A percentile compares a stretch with the other conserved stretches of the same genome.
Evolutionary conservation across 139 green algal genomes (phyloP).

Genomic region (Spirogloea muscicola): DNA sequence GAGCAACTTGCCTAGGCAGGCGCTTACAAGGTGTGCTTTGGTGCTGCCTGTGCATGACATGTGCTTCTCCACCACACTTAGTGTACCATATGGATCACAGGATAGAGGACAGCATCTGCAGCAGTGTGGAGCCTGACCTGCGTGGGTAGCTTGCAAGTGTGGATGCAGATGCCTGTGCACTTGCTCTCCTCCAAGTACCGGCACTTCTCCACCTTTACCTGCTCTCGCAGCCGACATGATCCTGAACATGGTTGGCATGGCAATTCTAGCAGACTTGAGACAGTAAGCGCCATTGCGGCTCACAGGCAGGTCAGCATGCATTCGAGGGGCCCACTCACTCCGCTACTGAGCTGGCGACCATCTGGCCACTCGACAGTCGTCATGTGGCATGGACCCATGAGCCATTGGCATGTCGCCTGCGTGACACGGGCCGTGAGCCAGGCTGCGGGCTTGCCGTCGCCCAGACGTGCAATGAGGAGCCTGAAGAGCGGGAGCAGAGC

Average conservation of each 20-base stretch:
- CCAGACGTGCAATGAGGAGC: slow-evolving; percentile 4
- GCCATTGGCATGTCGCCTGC: slow-evolving; percentile 30
- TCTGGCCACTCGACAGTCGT: slow-evolving; percentile 8
- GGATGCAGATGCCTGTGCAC: slow-evolving; percentile 38
- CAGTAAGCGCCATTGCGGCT: too few species aligned
- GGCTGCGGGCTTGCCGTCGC: slow-evolving; percentile 11
- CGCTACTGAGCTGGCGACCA: background rate
- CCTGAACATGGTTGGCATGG: too few species aligned
- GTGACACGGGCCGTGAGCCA: slow-evolving; percentile 25
- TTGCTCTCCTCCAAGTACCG: slow-evolving; percentile 32
- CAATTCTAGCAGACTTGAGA: too few species aligned
- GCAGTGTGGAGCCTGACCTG: slow-evolving; percentile 24
- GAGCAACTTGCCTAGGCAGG: too few species aligned
- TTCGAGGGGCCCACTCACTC: too few species aligned
- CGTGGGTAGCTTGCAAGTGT: slow-evolving; percentile 48
- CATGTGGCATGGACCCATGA: slow-evolving; percentile 29
- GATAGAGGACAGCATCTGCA: background rate
- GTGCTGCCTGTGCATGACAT: too few species aligned
- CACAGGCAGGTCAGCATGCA: too few species aligned
- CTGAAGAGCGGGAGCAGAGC: slow-evolving; percentile 26
- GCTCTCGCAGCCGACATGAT: too few species aligned
- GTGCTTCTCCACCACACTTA: too few species aligned
- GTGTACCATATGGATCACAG: too few species aligned
- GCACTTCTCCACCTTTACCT: slow-evolving; percentile 43
- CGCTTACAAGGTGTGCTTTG: too few species aligned